Base-by-base conservation (phyloP, 169 alveolate species). In the Cryptosporidium viatorum region DNA sequence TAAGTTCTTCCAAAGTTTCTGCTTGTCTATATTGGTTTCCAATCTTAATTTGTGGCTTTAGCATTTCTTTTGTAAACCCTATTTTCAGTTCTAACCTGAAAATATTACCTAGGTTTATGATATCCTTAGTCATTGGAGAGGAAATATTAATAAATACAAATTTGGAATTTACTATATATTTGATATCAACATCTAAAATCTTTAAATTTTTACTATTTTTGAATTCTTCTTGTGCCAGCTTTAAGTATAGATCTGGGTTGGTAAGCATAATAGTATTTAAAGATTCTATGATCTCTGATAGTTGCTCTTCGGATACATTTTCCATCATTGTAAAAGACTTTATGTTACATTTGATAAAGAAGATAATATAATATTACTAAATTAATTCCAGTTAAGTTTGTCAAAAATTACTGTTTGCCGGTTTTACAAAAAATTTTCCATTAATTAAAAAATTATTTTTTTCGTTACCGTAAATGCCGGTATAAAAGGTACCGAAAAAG, bases 1-100 rank as follows among this genome's bases (percentile, higher is more conserved):
- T 80, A 8, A 80, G 68, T 5, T 80, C 89, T 5, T 80, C 89
- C 80, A 80, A 14, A n/a, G 41, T 80, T 10, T 41, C 43, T 10
- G 70, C 75, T 23, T 80, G 59, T 16, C 80, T 80, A 48, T 80
- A 80, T 29, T 60, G 35, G 4, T 18, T 18, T 43, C 55, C 62
- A 10, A 62, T 31, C 39, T 62, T 59, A 26, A 80, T 45, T 48
- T 80, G 89, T 8, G 89, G 89, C 10, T 62, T 62, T 7, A 80
- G 29, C 89, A 80, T 80, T 18, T 80, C 89, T 5, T 62, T 67
- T n/a, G 89, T 80, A 41, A 62, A 80, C 4, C 89, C 89, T 29
- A 80, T 48, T n/a, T 65, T 80, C 31, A 67, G 31, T 16, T 62
- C 65, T 18, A 62, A 23, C 29, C 41, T 80, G 41, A 14, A 59